Conservation (phyloP, 495 filamentous ascomycete genomes). For the Penicillium robsamsonii region DNA sequence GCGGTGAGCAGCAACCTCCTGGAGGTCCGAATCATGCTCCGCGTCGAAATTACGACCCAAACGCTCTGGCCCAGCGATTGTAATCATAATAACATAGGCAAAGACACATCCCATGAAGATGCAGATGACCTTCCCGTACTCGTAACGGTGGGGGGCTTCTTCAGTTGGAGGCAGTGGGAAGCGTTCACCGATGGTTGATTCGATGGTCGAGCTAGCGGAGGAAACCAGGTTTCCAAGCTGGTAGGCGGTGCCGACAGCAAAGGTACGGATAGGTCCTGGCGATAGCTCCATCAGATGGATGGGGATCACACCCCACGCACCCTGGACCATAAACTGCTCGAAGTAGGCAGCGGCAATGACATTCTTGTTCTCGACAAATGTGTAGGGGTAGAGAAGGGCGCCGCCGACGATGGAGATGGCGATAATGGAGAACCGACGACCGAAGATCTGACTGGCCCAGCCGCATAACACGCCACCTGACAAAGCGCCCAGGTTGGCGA, state of each 20-base stretch:
- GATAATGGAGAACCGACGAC: constrained; percentile 78
- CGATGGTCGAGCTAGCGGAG: constrained; percentile 78
- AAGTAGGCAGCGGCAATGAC: constrained; percentile 87
- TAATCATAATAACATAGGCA: constrained; percentile 72
- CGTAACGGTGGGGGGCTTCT: constrained; percentile 53
- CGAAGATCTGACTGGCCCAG: constrained; percentile 77
- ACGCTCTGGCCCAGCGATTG: constrained; percentile 75
- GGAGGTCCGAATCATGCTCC: constrained; percentile 62
- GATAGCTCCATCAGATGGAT: constrained; percentile 88
- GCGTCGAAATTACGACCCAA: constrained; percentile 65
- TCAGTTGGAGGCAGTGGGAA: constrained; percentile 67
- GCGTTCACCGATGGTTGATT: constrained; percentile 74
- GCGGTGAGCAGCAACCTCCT: constrained; percentile 37
- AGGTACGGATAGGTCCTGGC: constrained; percentile 77
- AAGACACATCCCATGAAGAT: constrained; percentile 95
- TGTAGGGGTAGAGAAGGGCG: constrained; percentile 79
- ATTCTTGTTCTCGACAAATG: constrained; percentile 56
- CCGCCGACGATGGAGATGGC: constrained; percentile 73
- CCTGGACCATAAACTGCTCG: constrained; percentile 87
- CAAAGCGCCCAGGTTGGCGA: constrained; percentile 81
- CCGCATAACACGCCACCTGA: constrained; percentile 73
- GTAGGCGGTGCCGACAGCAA: constrained; percentile 79
- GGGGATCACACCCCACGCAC: constrained; percentile 80
- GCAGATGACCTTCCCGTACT: constrained; percentile 87
- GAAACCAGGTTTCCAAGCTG: constrained; percentile 84